These are phyloP conservation scores for Rubus parviflorus DNA, from an alignment of 306 rosid genomes.

Conservation along the genomic window DNA sequence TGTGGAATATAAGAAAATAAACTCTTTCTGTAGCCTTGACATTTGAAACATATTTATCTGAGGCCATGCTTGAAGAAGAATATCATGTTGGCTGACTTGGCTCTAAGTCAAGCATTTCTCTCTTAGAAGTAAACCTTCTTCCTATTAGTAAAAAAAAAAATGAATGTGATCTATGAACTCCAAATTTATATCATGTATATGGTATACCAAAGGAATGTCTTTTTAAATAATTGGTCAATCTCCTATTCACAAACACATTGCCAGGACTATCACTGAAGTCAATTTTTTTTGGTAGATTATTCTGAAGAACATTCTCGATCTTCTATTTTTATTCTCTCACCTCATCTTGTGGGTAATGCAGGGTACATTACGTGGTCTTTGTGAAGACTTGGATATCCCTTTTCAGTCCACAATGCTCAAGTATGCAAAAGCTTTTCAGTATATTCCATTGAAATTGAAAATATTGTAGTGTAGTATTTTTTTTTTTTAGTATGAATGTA, in stretches of 20 bases:
- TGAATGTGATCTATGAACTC: neutral
- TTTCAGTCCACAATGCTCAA: slow-evolving; percentile 71
- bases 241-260: neutral
- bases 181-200: too few relatives aligned
- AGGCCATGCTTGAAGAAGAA: neutral
- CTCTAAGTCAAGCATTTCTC: neutral
- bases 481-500: neutral
- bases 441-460: slow-evolving; percentile 18
- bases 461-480: neutral
- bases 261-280: neutral
- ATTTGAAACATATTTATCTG: neutral
- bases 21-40: neutral
- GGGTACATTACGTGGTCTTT: slow-evolving; percentile 66
- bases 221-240: too few relatives aligned
- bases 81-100: neutral
- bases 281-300: neutral
- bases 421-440: slow-evolving; percentile 38
- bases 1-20: neutral
- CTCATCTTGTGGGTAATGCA: slow-evolving; percentile 32
- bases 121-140: neutral
- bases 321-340: neutral
- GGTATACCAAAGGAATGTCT: too few relatives aligned
- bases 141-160: neutral
- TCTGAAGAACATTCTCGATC: slow-evolving; percentile 12
- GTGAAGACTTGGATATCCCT: slow-evolving; percentile 70